Evolutionary conservation across 352 stramenopile species (phyloP), one percentile per base, ranked within the genome.

Genomic region (Pythium brachiatum): DNA sequence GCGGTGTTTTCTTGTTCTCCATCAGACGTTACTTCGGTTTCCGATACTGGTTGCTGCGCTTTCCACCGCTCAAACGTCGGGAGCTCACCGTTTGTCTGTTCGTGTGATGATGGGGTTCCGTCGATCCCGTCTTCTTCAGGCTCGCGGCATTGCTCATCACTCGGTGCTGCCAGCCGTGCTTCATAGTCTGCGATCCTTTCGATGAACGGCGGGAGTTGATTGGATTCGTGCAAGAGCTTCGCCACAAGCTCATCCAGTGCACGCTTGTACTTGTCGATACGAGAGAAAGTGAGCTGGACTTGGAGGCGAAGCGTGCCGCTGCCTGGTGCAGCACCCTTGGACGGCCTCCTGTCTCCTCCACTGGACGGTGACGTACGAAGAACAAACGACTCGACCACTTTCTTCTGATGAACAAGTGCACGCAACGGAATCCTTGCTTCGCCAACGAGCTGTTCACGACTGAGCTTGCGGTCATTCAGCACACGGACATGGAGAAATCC

Each of bases 401-500:
- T 80, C 26, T 83, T 88, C 60, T 94, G 84, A 39, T 92, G 76
- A 39, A 88, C 20, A 7, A 94, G 54, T 36, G 75, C 75, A 0
- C 77, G 66, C 7, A 94, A 53, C 0, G 81, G 81, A 27, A 94
- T 88, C 29, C 75, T 73, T 20, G 69, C 66, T 74, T 94, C 84
- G 0, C 84, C 82, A 7, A 94, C 78, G 5, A 90, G 57, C 26
- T 92, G 79, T 31, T 92, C 79, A 31, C 74, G 72, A 41, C 78
- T 87, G 18, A 84, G 69, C 62, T 82, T 81, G 0, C 82, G 79
- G 58, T 94, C 81, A 54, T 94, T 90, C 15, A 91, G 63, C 7
- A 94, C 52, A 1, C 81, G 82, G 11, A 94, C 53, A 29, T 80
- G 72, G 7, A 94, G 72, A 53, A 75, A 82, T 21, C 79, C 76